These are phyloP conservation scores for Glutinoglossum americanum DNA, from an alignment of 495 filamentous ascomycete species.

Conservation along the genomic window DNA sequence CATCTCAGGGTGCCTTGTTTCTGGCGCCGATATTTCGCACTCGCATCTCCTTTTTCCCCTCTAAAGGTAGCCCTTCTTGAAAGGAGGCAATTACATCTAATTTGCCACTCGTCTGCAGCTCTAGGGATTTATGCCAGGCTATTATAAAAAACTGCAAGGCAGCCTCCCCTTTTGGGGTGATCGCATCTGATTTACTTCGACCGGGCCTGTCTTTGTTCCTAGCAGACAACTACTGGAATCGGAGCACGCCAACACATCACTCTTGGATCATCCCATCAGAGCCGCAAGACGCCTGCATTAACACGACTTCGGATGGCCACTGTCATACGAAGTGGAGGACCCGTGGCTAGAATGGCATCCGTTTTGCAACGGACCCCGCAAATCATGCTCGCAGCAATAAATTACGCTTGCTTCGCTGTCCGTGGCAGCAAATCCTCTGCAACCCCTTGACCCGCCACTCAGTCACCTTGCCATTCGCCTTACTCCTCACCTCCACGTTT, in stretches of 20 bases:
- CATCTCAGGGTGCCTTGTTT: not conserved
- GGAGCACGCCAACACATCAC: constrained; percentile 86
- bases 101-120: constrained; percentile 1
- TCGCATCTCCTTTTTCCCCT: not conserved
- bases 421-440: constrained; percentile 1
- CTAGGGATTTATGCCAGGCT: constrained; percentile 1
- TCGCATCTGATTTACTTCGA: constrained; percentile 1
- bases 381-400: constrained; percentile 4
- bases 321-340: not conserved
- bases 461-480: constrained; percentile 1
- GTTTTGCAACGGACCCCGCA: not conserved
- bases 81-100: not conserved
- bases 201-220: not conserved
- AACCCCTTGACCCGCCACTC: constrained; percentile 1
- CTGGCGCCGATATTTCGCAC: not conserved
- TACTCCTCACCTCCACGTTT: constrained; percentile 1
- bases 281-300: not conserved
- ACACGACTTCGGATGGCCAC: not conserved
- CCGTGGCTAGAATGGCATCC: not conserved
- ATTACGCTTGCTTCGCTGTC: constrained; percentile 4
- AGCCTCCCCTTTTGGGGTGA: not conserved
- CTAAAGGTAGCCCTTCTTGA: not conserved
- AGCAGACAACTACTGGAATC: constrained; percentile 41
- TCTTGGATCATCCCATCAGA: constrained; percentile 8
- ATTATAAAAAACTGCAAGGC: constrained; percentile 2